Conservation (phyloP, 768 basidiomycete species). For the Dioszegia crocea region DNA sequence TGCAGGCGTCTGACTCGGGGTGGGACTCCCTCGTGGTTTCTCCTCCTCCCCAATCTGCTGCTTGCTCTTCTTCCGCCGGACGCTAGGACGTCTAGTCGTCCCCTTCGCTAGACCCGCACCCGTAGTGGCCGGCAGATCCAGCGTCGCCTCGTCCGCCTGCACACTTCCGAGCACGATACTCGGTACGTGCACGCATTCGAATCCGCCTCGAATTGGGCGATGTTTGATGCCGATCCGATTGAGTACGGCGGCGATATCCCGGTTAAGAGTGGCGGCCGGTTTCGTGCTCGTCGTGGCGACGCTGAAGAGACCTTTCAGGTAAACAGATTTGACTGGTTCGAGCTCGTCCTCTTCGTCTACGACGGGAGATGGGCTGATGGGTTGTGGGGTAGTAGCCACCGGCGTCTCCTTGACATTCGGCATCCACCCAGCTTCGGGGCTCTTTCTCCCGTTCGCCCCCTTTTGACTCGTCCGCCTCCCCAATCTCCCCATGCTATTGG, state of each 20-base stretch:
- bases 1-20: slow-evolving; percentile 1
- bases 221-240: slow-evolving; percentile 95
- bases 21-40: neutral
- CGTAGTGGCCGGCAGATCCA: slow-evolving; percentile 10
- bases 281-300: slow-evolving; percentile 96
- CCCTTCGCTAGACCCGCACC: slow-evolving; percentile 8
- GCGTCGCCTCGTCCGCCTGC: slow-evolving; percentile 37
- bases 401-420: slow-evolving; percentile 5
- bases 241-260: slow-evolving; percentile 78
- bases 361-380: neutral
- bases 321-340: slow-evolving; percentile 72
- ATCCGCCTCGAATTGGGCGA: slow-evolving; percentile 81
- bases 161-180: slow-evolving; percentile 81
- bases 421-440: slow-evolving; percentile 16
- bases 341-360: slow-evolving; percentile 1
- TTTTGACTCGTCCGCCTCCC: slow-evolving; percentile 4
- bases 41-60: neutral
- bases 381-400: neutral
- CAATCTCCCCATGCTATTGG: slow-evolving; percentile 25
- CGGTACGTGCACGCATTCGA: slow-evolving; percentile 92
- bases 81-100: neutral
- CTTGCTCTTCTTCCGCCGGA: slow-evolving; percentile 11
- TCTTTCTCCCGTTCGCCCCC: slow-evolving; percentile 9
- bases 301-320: slow-evolving; percentile 94
- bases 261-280: slow-evolving; percentile 69